Evolutionary conservation across 495 filamentous ascomycete species (phyloP), one percentile per base, ranked within the genome.

Genomic region (Lasiosphaeria miniovina): DNA sequence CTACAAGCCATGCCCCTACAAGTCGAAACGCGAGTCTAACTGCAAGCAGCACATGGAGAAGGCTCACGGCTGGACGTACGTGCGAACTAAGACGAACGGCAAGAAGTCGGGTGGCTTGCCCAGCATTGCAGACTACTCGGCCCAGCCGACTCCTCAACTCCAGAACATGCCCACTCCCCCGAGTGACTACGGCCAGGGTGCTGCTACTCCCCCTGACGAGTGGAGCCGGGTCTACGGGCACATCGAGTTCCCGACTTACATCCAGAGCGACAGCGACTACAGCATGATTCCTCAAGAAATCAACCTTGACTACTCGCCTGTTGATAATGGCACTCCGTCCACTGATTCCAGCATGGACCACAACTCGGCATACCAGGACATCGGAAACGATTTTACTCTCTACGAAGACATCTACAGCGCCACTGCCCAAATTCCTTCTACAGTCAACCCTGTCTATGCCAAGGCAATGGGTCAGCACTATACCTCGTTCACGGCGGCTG

Each of bases 31-130:
- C 34, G 89, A 96, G 77, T 94, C 89, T 72, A 98, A 98, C 75
- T 96, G 91, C 84, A 98, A 98, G 74, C 94, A 98, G 74, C 94
- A 98, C 74, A 98, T 98, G 94, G 94, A 98, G 77, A 98, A 98
- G 72, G 87, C 91, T 0, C 94, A 98, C 67, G 86, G 86, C 48
- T 98, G 91, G 86, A 78, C 80, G 4, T 98, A 98, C 62, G 84
- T 90, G 62, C 88, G 94, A 41, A 91, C 90, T 52, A 96, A 96
- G 82, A 91, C 88, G 75, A 96, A 96, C 58, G 73, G 73, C 65
- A 85, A 88, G 65, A 83, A 80, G 70, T 52, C 59, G 24, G 58
- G 62, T 31, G 61, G 54, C 17, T 46, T 61, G 34, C 48, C 63
- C 24, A 80, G 77, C 69, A 64, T 68, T 15, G 53, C 54, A 6